Base-by-base conservation (phyloP, 306 rosid species). In the Medicago ruthenica region DNA sequence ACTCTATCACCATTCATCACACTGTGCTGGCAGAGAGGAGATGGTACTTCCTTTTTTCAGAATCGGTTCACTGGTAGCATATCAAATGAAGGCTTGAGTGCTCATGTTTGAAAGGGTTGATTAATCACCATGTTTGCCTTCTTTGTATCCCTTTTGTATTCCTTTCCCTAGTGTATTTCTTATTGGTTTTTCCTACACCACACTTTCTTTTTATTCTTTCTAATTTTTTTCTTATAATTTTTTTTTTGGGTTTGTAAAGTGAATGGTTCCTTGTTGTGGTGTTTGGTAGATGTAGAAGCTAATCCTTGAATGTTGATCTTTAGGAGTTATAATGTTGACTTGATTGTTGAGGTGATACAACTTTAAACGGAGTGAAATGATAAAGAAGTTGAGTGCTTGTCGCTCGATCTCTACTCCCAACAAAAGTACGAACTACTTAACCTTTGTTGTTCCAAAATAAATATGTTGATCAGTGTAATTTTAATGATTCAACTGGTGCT, bases 211-310 rank as follows among this genome's bases (percentile, higher is more conserved):
- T 27, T 27, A 24, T 24, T 24, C 27, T 24, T 24, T 59, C 11
- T 67, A 7, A 51, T 5, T 24, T 69, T 50, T 12, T 67, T 71
- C 2, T 34, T 37, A 8, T 36, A 11, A 39, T 1, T 36, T 39
- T 65, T 66, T 24, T 24, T 24, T 24, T 24, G 31, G n/a, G 16
- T 24, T 59, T 48, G 69, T 44, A 17, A 77, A 78, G 47, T 60
- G 10, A 36, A 10, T 60, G 20, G 4, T 18, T 70, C 79, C 62
- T 40, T 74, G 36, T 73, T 72, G 51, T 63, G 63, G 73, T 64
- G 67, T 51, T 66, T 62, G 63, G 67, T 73, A 45, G 76, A 24
- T 59, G 37, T 71, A 39, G 80, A 18, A 76, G 79, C 40, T 48
- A 50, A 65, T 21, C 47, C 45, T 22, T 85, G 82, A 66, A 61